These are phyloP conservation scores for Ustilago loliicola DNA, from an alignment of 1,284 basidiomycete species.

Conservation along the genomic window DNA sequence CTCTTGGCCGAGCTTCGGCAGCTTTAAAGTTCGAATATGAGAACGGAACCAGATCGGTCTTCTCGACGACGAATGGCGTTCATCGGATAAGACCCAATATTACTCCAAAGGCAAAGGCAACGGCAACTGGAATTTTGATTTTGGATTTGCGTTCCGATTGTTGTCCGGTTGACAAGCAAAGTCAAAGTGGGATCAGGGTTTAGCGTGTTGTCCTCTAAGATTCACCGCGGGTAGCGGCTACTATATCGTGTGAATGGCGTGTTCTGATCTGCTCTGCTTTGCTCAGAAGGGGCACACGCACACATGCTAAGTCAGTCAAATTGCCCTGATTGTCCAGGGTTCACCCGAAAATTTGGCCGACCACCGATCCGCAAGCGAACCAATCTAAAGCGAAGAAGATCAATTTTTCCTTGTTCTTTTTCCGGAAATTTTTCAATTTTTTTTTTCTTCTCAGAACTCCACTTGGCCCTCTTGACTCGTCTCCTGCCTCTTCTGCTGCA, in stretches of 20 bases:
- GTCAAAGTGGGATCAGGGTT: slow-evolving; percentile 5
- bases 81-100: slow-evolving; percentile 6
- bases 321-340: slow-evolving; percentile 14
- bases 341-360: slow-evolving; percentile 36
- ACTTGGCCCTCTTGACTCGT: not conserved
- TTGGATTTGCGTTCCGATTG: not conserved
- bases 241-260: not conserved
- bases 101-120: not conserved
- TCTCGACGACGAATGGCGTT: slow-evolving; percentile 1
- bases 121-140: not conserved
- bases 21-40: not conserved
- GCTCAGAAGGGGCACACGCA: not conserved
- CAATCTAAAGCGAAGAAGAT: slow-evolving; percentile 1
- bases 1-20: slow-evolving; percentile 8
- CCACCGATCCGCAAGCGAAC: slow-evolving; percentile 10
- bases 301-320: not conserved
- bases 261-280: not conserved
- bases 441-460: not conserved
- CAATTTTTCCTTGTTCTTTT: slow-evolving; percentile 4
- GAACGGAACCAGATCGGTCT: not conserved
- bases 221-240: not conserved
- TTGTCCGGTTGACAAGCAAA: not conserved
- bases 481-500: not conserved
- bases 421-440: slow-evolving; percentile 2
- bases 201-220: not conserved